These are phyloP conservation scores for Neurospora sp. DNA, from an alignment of 495 filamentous ascomycete species.

Conservation along the genomic window DNA sequence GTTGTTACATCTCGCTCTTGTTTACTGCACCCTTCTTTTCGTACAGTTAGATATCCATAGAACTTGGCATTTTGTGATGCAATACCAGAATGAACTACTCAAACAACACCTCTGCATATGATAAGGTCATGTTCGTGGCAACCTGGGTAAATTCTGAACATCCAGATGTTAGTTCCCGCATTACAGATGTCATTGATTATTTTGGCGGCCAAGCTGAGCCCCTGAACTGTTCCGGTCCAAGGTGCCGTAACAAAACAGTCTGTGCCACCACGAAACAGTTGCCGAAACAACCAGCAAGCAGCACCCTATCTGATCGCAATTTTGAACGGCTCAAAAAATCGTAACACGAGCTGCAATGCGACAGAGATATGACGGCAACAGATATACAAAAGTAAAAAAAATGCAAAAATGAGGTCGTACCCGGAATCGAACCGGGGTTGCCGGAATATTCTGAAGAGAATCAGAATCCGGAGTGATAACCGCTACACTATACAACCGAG, in stretches of 20 bases:
- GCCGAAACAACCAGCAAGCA: not conserved
- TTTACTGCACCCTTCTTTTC: not conserved
- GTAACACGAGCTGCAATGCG: not conserved
- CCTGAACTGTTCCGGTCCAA: not conserved
- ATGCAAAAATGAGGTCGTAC: constrained; percentile 12
- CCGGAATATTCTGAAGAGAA: not conserved
- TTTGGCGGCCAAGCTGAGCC: not conserved
- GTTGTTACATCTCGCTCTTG: not conserved
- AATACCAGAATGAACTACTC: not conserved
- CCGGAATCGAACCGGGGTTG: constrained; percentile 26
- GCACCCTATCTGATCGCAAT: not conserved
- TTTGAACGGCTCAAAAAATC: not conserved
- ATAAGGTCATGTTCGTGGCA: not conserved
- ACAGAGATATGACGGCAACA: not conserved
- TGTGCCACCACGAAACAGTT: not conserved
- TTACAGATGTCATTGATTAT: not conserved
- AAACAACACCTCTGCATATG: not conserved
- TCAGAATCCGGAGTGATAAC: not conserved
- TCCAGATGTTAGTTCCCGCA: not conserved
- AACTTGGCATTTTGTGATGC: not conserved
- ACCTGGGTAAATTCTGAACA: not conserved
- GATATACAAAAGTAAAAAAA: not conserved
- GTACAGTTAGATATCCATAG: not conserved
- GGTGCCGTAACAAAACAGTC: not conserved
- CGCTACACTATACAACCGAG: not conserved